Percentiles rank a stretch among this genome's conserved stretches.
Evolutionary conservation across 2,329 filamentous ascomycete species (phyloP).

Genomic region (Clonostachys sp.): DNA sequence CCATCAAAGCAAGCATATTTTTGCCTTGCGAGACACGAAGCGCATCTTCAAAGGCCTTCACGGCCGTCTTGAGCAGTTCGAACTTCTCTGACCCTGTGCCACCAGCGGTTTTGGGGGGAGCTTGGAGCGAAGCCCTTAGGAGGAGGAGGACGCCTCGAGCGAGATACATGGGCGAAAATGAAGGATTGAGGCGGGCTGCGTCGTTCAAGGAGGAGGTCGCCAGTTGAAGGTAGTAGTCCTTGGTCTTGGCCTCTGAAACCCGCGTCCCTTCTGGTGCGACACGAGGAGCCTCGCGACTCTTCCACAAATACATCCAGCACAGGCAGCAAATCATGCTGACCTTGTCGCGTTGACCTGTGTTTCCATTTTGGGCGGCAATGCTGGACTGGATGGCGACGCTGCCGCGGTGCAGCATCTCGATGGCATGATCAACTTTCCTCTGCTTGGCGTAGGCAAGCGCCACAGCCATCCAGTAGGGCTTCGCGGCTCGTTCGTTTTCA

Average conservation of each 20-base stretch:
- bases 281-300: conserved; percentile 74
- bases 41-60: conserved; percentile 94
- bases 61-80: conserved; percentile 76
- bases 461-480: conserved; percentile 97
- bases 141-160: conserved; percentile 87
- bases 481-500: conserved; percentile 87
- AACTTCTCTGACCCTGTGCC: conserved; percentile 68
- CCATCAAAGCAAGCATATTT: conserved; percentile 90
- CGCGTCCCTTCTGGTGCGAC: conserved; percentile 57
- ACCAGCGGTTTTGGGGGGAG: conserved; percentile 63
- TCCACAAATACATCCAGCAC: conserved; percentile 88
- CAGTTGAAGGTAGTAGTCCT: conserved; percentile 86
- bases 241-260: conserved; percentile 75
- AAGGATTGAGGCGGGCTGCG: conserved; percentile 88
- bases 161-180: conserved; percentile 85
- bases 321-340: conserved; percentile 79
- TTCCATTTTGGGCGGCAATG: conserved; percentile 17
- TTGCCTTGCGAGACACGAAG: conserved; percentile 77
- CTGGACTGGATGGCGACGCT: conserved; percentile 65
- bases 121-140: conserved; percentile 78
- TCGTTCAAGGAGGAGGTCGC: conserved; percentile 94
- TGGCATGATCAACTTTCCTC: conserved; percentile 81
- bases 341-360: conserved; percentile 73
- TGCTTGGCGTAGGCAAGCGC: conserved; percentile 95
- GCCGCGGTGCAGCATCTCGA: conserved; percentile 70